Evolutionary conservation across 2,329 filamentous ascomycete species (phyloP).

Genomic region (Fusarium begoniae): DNA sequence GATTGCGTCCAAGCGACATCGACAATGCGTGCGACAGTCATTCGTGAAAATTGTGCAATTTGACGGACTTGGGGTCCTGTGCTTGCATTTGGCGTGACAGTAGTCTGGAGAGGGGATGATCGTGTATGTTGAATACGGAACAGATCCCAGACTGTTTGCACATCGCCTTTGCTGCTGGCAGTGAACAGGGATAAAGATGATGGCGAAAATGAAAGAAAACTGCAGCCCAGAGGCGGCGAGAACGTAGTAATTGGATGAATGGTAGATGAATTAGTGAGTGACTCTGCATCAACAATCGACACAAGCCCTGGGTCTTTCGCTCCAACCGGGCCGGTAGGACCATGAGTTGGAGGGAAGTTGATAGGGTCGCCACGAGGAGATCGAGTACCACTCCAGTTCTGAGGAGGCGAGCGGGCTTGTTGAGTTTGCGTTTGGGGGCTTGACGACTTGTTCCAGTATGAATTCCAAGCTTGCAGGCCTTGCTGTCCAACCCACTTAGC

Average conservation of each 20-base stretch:
- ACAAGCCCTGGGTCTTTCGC: conserved; percentile 76
- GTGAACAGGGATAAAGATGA: conserved; percentile 79
- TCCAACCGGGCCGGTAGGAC: conserved; percentile 64
- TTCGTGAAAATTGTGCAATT: conserved; percentile 86
- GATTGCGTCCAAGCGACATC: conserved; percentile 89
- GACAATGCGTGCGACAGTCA: conserved; percentile 90
- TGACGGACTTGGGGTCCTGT: conserved; percentile 76
- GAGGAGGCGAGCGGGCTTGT: conserved; percentile 56
- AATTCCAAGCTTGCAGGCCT: conserved; percentile 79
- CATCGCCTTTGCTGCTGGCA: conserved; percentile 83
- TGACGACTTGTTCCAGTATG: conserved; percentile 75
- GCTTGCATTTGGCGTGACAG: conserved; percentile 54
- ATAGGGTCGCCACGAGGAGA: conserved; percentile 56
- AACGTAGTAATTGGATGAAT: conserved; percentile 77
- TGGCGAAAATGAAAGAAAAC: conserved; percentile 81
- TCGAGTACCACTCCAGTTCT: conserved; percentile 58
- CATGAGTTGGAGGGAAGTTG: conserved; percentile 81
- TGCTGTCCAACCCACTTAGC: conserved; percentile 82
- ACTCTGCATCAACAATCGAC: conserved; percentile 76
- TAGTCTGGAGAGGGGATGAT: conserved; percentile 66
- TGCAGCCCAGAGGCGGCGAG: conserved; percentile 76
- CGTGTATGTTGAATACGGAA: conserved; percentile 72
- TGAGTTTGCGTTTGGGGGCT: conserved; percentile 54
- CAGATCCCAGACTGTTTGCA: conserved; percentile 84
- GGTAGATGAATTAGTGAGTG: conserved; percentile 60